These are phyloP conservation scores for Verticillium nubilum DNA, from an alignment of 2,329 filamentous ascomycete species.

Conservation along the genomic window DNA sequence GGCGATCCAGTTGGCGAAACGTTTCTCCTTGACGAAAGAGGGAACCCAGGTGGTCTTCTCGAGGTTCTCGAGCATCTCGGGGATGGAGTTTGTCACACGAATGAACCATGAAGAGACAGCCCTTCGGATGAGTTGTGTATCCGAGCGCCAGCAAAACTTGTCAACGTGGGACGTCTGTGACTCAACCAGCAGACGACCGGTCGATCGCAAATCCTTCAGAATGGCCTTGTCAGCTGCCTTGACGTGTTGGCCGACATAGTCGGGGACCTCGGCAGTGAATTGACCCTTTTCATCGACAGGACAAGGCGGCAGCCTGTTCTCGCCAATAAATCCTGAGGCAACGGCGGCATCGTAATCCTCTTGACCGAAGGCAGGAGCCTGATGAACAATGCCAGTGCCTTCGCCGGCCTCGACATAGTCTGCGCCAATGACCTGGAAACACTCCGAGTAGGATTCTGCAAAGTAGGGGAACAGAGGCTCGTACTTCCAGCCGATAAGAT, in stretches of 20 bases:
- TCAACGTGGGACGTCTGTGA: slow-evolving; percentile 88
- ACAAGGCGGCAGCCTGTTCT: slow-evolving; percentile 76
- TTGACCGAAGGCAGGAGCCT: slow-evolving; percentile 89
- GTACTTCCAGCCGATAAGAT: slow-evolving; percentile 86
- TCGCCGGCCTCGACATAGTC: slow-evolving; percentile 84
- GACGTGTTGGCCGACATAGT: slow-evolving; percentile 84
- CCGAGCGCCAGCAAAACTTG: slow-evolving; percentile 91
- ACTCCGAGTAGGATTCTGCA: slow-evolving; percentile 83
- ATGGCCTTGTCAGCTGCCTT: slow-evolving; percentile 91
- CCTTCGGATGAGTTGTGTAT: slow-evolving; percentile 87
- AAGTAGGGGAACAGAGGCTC: slow-evolving; percentile 87
- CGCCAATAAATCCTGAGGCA: slow-evolving; percentile 69
- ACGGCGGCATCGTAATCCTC: slow-evolving; percentile 88
- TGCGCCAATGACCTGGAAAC: slow-evolving; percentile 77
- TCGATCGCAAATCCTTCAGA: slow-evolving; percentile 78
- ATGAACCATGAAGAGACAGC: slow-evolving; percentile 95
- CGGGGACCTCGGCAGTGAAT: slow-evolving; percentile 70
- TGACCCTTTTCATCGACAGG: slow-evolving; percentile 81
- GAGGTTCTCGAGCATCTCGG: slow-evolving; percentile 85
- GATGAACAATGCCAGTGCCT: slow-evolving; percentile 91
- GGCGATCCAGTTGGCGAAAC: slow-evolving; percentile 86
- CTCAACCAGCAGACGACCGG: slow-evolving; percentile 73
- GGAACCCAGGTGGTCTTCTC: slow-evolving; percentile 90
- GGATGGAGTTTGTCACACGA: slow-evolving; percentile 76
- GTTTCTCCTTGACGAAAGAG: slow-evolving; percentile 80